Base-by-base conservation (phyloP, 2,329 filamentous ascomycete genomes). In the Talaromyces sp. region DNA sequence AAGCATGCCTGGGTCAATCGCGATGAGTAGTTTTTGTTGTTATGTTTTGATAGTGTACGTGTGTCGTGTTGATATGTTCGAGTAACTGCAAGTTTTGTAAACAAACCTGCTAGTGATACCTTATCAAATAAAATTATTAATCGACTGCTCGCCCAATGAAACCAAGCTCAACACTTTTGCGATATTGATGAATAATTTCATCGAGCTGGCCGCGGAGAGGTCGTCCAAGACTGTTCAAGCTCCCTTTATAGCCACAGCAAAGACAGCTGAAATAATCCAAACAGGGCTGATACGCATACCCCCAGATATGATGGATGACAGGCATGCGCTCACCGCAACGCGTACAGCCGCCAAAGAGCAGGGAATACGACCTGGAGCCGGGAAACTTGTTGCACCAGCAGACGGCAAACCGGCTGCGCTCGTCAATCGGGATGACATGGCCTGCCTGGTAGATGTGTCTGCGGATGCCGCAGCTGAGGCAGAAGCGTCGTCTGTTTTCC, bases 1-100 rank as follows among this genome's bases (percentile, higher is more conserved):
- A 62, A 59, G 25, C 60, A 62, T 51, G n/a, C 60, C 7, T 62
- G 60, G 60, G 32, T 62, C 19, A 28, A 49, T 44, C 52, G 60
- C 11, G 52, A 62, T 49, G 60, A 59, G 56, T 52, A 33, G 28
- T 22, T 15, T 15, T 30, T n/a, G 8, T 17, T 25, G 44, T 10
- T 13, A 47, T 25, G 4, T 25, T 19, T 13, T 25, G 19, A 47
- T 11, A 25, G 19, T 25, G 19, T 47, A 22, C 10, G 19, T 47
- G 19, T 47, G 42, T 13, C 42, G 7, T 22, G 19, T 47, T 22
- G 44, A 25, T 19, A 25, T 47, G 5, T 47, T 19, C n/a, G 10
- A 44, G 19, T 22, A n/a, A 44, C n/a, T 44, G 42, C 42, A 2
- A 47, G 13, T 4, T 25, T 11, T 25, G 44, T 47, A 25, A 47